A percentile compares a stretch with the other conserved stretches of the same genome.
Evolutionary conservation across 371 early-diverging fungal species (phyloP).

Genomic region (Mortierella sp.): DNA sequence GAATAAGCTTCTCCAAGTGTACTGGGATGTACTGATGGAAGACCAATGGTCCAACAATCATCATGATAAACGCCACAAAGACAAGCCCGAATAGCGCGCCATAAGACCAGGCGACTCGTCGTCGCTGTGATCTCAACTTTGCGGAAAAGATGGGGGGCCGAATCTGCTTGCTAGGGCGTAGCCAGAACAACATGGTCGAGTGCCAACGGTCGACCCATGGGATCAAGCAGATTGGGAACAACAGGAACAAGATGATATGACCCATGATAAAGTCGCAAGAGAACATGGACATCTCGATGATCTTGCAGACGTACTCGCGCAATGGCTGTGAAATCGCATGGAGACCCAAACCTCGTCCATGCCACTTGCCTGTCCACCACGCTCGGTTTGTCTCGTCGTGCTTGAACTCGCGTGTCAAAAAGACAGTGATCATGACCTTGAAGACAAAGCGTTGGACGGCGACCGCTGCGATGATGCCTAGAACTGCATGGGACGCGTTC

Average conservation of each 20-base stretch:
- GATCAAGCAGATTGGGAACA: constrained; percentile 76
- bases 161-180: constrained; percentile 83
- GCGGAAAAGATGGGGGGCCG: constrained; percentile 82
- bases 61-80: constrained; percentile 65
- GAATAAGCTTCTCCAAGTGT: constrained; percentile 25
- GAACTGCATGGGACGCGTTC: constrained; percentile 66
- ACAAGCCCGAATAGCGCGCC: constrained; percentile 75
- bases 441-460: constrained; percentile 77
- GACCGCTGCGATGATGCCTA: constrained; percentile 75
- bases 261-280: constrained; percentile 82
- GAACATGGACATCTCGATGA: constrained; percentile 88
- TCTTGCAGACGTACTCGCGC: constrained; percentile 87
- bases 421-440: constrained; percentile 72
- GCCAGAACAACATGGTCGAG: constrained; percentile 89
- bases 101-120: constrained; percentile 71
- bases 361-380: constrained; percentile 94
- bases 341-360: constrained; percentile 80
- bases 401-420: constrained; percentile 85
- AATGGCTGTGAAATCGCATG: constrained; percentile 76
- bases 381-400: constrained; percentile 85
- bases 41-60: constrained; percentile 71
- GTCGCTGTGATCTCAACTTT: constrained; percentile 67
- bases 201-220: constrained; percentile 83
- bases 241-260: constrained; percentile 77
- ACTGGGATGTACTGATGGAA: constrained; percentile 33